Conservation (phyloP, 257 asterid genomes). For the Coffea eugenioides region DNA sequence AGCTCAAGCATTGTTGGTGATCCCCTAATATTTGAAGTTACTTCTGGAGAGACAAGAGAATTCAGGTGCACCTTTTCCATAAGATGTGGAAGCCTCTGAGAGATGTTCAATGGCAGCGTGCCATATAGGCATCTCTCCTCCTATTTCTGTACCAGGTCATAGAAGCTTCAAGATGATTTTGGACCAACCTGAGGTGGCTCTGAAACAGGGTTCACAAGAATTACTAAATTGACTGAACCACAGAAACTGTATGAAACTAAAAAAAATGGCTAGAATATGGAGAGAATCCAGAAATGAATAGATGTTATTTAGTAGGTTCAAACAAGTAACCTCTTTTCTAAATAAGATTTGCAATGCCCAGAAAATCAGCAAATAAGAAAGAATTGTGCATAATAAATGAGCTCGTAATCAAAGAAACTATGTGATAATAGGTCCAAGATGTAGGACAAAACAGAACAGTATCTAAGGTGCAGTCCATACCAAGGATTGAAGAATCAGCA, state of each 20-base stretch:
- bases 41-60: conserved; percentile 55
- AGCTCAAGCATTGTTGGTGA: conserved; percentile 44
- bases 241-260: not conserved
- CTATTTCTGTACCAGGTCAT: conserved; percentile 66
- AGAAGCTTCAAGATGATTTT: conserved; percentile 35
- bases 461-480: too few species aligned
- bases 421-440: not conserved
- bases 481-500: not conserved
- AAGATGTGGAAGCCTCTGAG: conserved; percentile 68
- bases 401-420: not conserved
- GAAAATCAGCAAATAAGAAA: not conserved
- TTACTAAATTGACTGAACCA: not conserved
- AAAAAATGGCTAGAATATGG: too few species aligned
- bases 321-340: too few species aligned
- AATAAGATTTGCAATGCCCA: not conserved
- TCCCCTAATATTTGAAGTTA: conserved; percentile 40
- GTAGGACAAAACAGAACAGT: not conserved
- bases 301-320: not conserved
- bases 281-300: not conserved
- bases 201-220: not conserved
- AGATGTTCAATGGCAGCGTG: conserved; percentile 45
- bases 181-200: not conserved
- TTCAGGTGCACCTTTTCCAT: conserved; percentile 55
- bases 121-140: conserved; percentile 42
- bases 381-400: not conserved